Conservation (phyloP, 2,329 filamentous ascomycete species). For the Phialophora verrucosa region DNA sequence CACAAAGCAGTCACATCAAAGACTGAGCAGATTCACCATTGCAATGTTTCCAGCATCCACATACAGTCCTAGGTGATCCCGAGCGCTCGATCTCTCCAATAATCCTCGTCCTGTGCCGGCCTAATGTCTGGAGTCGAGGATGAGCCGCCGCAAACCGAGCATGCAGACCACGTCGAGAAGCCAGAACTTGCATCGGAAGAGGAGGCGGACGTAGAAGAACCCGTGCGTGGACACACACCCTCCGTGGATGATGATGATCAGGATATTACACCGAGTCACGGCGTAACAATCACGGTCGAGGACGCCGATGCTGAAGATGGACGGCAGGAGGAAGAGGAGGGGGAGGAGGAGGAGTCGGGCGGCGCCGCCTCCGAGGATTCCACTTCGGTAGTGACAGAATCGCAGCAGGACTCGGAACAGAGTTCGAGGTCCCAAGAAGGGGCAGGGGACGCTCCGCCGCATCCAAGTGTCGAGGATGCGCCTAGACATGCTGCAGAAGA, state of each 20-base stretch:
- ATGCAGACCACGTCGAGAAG: constrained; percentile 21
- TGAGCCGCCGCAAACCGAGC: constrained; percentile 29
- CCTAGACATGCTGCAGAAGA: constrained; percentile 10
- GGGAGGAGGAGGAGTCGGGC: constrained; percentile 30
- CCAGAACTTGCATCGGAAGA: constrained; percentile 31
- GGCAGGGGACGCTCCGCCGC: constrained; percentile 8
- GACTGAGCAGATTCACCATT: constrained; percentile 8
- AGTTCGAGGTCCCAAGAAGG: constrained; percentile 31
- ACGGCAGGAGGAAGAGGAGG: constrained; percentile 27
- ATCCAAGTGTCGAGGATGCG: constrained; percentile 1
- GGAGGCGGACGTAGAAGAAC: constrained; percentile 32
- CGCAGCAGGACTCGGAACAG: constrained; percentile 22
- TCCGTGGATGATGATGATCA: constrained; percentile 35
- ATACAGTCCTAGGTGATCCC: constrained; percentile 18
- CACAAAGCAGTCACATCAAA: neutral
- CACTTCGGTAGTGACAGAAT: constrained; percentile 22
- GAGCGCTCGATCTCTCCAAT: constrained; percentile 15
- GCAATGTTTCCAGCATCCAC: constrained; percentile 24
- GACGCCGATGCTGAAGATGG: constrained; percentile 37
- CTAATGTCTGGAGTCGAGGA: constrained; percentile 38
- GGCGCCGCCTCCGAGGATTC: constrained; percentile 38
- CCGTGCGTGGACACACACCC: constrained; percentile 38
- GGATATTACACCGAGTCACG: constrained; percentile 23
- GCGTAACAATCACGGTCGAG: constrained; percentile 38
- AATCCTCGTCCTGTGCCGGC: constrained; percentile 26